Evolutionary conservation across 176 grass and related monocot genomes (phyloP), one percentile per base, ranked within the genome.

Genomic region (Hyparrhenia diplandra): DNA sequence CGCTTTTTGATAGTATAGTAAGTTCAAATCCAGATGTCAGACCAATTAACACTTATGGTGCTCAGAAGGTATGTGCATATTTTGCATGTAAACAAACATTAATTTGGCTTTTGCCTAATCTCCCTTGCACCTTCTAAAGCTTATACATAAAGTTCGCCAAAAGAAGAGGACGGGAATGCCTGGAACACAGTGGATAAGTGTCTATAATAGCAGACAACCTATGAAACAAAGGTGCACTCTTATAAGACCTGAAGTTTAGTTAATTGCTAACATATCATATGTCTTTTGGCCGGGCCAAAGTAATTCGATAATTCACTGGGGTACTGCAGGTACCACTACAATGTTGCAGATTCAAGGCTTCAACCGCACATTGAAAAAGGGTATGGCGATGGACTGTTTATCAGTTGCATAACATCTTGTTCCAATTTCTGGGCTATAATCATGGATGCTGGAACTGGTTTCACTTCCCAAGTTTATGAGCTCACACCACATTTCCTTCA

Each of bases 121-220:
- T 83, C 81, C 57, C 75, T 84, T 90, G 70, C 76, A 82, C 89
- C 75, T 82, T 85, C n/a, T 79, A 80, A 86, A 99, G 97, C 93
- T 99, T 83, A 85, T 99, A 83, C 77, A 87, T 75, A 90, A 94
- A 88, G 90, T 99, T 85, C 93, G 97, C 46, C 97, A 99, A 75
- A 99, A 99, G 85, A 87, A n/a, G n/a, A 92, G 97, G 80, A 94
- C 96, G 87, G 97, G 97, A 60, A 94, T 94, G 93, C 93, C 97
- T 72, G 97, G 91, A 82, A 96, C 87, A 79, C 93, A 99, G 69
- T 99, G 97, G 97, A 99, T 99, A 85, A 95, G 90, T 90, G 93
- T 99, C 82, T 99, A 99, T 87, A 96, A 96, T 92, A 73, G 91
- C 21, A 90, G 91, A 13, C 85, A 87, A 6, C 83, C 93, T 55